Evolutionary conservation across 2,329 filamentous ascomycete species (phyloP).

Genomic region (Lasiodiplodia sp.): DNA sequence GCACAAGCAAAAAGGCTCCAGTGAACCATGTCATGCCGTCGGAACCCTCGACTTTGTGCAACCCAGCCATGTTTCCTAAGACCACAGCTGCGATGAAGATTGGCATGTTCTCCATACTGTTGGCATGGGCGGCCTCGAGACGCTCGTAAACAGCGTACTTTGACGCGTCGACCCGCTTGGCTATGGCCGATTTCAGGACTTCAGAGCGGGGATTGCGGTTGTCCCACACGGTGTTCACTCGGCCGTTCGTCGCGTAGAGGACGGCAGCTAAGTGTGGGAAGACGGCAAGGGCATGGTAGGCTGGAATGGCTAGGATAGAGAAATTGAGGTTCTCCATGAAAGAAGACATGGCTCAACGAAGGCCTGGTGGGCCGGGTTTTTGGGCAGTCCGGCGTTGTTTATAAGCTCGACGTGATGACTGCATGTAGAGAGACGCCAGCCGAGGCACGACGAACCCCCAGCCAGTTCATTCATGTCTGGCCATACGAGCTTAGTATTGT

Average conservation of each 20-base stretch:
- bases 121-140: slow-evolving; percentile 54
- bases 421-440: neutral
- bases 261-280: slow-evolving; percentile 51
- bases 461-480: neutral
- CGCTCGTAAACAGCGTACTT: slow-evolving; percentile 54
- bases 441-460: neutral
- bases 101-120: slow-evolving; percentile 56
- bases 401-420: neutral
- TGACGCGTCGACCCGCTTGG: slow-evolving; percentile 46
- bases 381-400: neutral
- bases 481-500: neutral
- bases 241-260: slow-evolving; percentile 46
- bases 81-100: slow-evolving; percentile 55
- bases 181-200: slow-evolving; percentile 45
- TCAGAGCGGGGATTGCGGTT: slow-evolving; percentile 53
- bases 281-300: slow-evolving; percentile 53
- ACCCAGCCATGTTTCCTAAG: slow-evolving; percentile 51
- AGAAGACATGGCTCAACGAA: slow-evolving; percentile 13
- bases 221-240: slow-evolving; percentile 44
- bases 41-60: slow-evolving; percentile 37
- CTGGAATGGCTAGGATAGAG: slow-evolving; percentile 54
- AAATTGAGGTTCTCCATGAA: slow-evolving; percentile 42
- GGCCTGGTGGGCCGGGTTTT: slow-evolving; percentile 32
- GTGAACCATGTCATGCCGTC: slow-evolving; percentile 47
- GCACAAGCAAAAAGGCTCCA: slow-evolving; percentile 45